Evolutionary conservation across 495 filamentous ascomycete species (phyloP).

Genomic region (Xylaria venustula): DNA sequence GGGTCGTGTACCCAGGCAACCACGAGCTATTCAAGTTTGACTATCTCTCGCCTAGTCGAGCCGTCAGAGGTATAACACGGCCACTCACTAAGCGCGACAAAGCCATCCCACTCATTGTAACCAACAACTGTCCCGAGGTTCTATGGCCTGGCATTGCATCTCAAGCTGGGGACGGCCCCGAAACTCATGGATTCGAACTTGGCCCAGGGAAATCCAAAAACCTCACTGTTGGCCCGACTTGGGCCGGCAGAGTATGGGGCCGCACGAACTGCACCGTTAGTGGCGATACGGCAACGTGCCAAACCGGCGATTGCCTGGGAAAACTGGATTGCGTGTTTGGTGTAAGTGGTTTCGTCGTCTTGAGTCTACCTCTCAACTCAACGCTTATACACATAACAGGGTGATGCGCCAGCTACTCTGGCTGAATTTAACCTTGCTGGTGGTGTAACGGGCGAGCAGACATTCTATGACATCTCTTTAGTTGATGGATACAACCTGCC

Average conservation of each 20-base stretch:
- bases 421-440: slow-evolving; percentile 72
- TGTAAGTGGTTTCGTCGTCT: slow-evolving; percentile 41
- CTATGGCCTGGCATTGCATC: slow-evolving; percentile 72
- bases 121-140: slow-evolving; percentile 64
- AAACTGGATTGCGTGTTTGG: slow-evolving; percentile 62
- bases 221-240: slow-evolving; percentile 62
- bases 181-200: slow-evolving; percentile 63
- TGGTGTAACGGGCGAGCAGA: slow-evolving; percentile 55
- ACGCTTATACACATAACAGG: slow-evolving; percentile 38
- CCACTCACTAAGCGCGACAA: slow-evolving; percentile 31
- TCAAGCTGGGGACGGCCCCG: slow-evolving; percentile 62
- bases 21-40: slow-evolving; percentile 27
- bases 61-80: slow-evolving; percentile 19
- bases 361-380: not conserved
- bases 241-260: slow-evolving; percentile 80
- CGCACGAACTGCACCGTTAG: slow-evolving; percentile 79
- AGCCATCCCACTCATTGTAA: slow-evolving; percentile 52
- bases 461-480: slow-evolving; percentile 80
- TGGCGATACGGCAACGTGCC: slow-evolving; percentile 58
- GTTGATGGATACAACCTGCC: slow-evolving; percentile 85
- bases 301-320: slow-evolving; percentile 72
- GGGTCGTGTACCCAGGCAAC: slow-evolving; percentile 28
- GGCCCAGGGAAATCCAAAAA: slow-evolving; percentile 44
- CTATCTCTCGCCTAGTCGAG: slow-evolving; percentile 26
- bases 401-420: slow-evolving; percentile 65